These are phyloP conservation scores for Eucommia ulmoides DNA, from an alignment of 257 asterid species.

Conservation along the genomic window DNA sequence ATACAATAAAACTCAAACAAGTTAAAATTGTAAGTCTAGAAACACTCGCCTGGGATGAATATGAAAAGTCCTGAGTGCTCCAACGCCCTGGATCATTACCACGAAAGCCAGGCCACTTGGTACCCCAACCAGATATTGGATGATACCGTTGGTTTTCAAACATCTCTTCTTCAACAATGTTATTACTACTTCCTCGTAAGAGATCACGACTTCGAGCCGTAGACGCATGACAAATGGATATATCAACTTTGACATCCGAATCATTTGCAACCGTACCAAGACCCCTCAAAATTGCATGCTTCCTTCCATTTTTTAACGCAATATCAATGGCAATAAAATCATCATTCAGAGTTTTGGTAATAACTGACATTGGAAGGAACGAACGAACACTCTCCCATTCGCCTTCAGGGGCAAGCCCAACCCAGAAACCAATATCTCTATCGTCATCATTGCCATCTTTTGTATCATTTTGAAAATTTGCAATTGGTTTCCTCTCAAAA, in stretches of 20 bases:
- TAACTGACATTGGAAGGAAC: slow-evolving; percentile 72
- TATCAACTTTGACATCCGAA: slow-evolving; percentile 64
- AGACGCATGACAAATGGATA: slow-evolving; percentile 44
- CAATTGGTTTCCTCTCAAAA: slow-evolving; percentile 58
- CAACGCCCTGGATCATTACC: slow-evolving; percentile 36
- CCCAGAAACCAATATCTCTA: slow-evolving; percentile 79
- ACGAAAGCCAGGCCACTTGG: slow-evolving; percentile 19
- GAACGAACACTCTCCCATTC: slow-evolving; percentile 97
- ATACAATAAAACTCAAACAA: slow-evolving; percentile 1
- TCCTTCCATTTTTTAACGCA: slow-evolving; percentile 68
- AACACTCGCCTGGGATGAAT: slow-evolving; percentile 38
- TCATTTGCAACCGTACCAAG: slow-evolving; percentile 74
- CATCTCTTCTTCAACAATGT: slow-evolving; percentile 39
- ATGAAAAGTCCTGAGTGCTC: slow-evolving; percentile 55
- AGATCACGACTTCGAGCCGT: slow-evolving; percentile 24
- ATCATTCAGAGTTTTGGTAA: slow-evolving; percentile 57
- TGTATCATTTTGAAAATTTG: slow-evolving; percentile 34
- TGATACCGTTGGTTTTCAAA: slow-evolving; percentile 49
- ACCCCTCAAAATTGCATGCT: slow-evolving; percentile 72
- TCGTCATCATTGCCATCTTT: slow-evolving; percentile 35
- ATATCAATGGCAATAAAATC: slow-evolving; percentile 84
- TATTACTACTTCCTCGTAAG: slow-evolving; percentile 22
- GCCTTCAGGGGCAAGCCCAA: slow-evolving; percentile 72
- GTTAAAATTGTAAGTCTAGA: slow-evolving; percentile 4
- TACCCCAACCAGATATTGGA: slow-evolving; percentile 49